Conservation (phyloP, 176 grass and related monocot genomes). For the Coix lacrymajobi region DNA sequence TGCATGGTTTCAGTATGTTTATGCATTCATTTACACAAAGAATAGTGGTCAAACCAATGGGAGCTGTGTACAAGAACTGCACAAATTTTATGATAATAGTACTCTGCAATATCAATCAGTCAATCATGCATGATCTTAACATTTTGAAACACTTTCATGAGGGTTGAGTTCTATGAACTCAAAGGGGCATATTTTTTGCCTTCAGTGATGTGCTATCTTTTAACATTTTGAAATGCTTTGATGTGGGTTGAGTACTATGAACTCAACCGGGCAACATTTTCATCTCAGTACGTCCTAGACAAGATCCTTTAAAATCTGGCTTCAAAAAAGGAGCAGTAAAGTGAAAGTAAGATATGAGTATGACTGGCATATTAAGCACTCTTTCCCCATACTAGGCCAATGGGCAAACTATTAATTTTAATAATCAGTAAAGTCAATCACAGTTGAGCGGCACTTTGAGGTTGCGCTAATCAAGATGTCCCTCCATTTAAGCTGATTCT, state of each 20-base stretch:
- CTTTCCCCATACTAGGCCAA: neutral
- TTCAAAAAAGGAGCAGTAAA: neutral
- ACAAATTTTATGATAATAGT: neutral
- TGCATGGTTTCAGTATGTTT: neutral
- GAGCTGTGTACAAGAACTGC: neutral
- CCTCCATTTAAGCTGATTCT: neutral
- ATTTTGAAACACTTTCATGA: neutral
- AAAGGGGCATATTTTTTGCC: neutral
- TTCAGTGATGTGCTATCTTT: neutral
- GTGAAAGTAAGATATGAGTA: neutral
- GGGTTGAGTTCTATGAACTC: neutral
- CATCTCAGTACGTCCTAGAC: neutral
- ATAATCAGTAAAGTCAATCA: neutral
- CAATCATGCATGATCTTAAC: neutral
- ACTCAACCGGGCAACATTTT: neutral
- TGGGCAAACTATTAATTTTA: neutral
- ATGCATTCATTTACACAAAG: neutral
- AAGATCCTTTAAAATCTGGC: neutral
- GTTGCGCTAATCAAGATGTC: neutral
- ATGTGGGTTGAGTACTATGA: neutral
- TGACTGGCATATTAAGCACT: neutral
- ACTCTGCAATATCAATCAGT: neutral
- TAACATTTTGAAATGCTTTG: neutral
- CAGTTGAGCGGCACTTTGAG: neutral
- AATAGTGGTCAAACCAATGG: neutral